phyloP scores from a whole-genome alignment of 192 early-diverging fungal genomes.

The Blastocladiella britannica region DNA sequence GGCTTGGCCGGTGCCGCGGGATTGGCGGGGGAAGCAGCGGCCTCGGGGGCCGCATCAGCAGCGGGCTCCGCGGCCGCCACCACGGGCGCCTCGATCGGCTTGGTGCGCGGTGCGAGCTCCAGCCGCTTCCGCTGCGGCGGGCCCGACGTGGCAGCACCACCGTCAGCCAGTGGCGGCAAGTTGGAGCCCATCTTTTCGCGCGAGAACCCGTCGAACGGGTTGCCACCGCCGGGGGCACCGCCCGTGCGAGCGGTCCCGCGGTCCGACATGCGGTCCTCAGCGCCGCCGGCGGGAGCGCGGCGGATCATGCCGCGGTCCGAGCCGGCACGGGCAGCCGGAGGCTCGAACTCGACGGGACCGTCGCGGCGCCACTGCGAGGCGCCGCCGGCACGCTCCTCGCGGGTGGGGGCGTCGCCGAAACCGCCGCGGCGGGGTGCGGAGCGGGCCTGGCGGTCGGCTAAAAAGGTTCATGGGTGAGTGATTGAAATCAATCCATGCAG shows the following conservation, averaged over 20 bases:
- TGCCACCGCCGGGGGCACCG: too few relatives aligned
- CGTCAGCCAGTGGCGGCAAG: too few relatives aligned
- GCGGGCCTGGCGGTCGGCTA: slow-evolving; percentile 2
- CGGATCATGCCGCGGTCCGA: slow-evolving; percentile 16
- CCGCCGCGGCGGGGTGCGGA: slow-evolving; percentile 3
- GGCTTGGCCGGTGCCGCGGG: slow-evolving; percentile 7
- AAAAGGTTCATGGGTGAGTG: not conserved
- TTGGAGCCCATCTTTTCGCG: too few relatives aligned
- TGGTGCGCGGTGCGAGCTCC: not conserved
- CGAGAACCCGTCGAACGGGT: too few relatives aligned
- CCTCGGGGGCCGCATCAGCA: not conserved
- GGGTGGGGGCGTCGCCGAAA: slow-evolving; percentile 7
- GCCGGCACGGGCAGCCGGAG: slow-evolving; percentile 14
- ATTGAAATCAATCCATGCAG: too few relatives aligned
- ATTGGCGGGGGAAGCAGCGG: slow-evolving; percentile 3
- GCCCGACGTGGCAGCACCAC: slow-evolving; percentile 8
- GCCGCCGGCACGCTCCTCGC: slow-evolving; percentile 29
- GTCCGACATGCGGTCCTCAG: too few relatives aligned
- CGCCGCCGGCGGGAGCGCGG: slow-evolving; percentile 9
- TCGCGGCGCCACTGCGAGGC: slow-evolving; percentile 31
- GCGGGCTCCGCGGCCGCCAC: slow-evolving; percentile 13
- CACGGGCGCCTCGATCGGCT: slow-evolving; percentile 1
- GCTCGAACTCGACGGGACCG: slow-evolving; percentile 16
- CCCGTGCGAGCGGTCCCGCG: slow-evolving; percentile 13
- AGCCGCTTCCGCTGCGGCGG: not conserved